Base-by-base conservation (phyloP, 2,329 filamentous ascomycete species). In the Colletotrichum zoysiae region DNA sequence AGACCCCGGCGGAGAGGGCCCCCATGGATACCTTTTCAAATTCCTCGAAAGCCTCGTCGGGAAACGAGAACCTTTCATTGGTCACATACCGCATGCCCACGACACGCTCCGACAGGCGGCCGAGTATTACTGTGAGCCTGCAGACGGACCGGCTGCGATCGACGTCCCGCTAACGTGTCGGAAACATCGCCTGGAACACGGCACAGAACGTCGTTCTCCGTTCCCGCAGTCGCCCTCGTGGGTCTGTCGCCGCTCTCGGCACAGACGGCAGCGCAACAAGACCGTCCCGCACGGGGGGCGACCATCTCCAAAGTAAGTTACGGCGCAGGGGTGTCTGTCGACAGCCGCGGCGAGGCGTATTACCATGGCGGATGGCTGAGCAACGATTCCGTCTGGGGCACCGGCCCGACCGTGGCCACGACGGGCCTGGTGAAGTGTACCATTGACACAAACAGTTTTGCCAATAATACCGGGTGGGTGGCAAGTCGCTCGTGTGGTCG, bases 291-390 rank as follows among this genome's bases (percentile, higher is more conserved):
- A 77, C 77, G 44, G 75, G 77, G 77, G 20, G 71, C 74, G 16
- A 20, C 51, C 12, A 82, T 89, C 58, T 78, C 82, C 56, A 80
- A 86, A 8, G 83, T 88, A 2, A 85, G 88, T 7, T 90, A 86
- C 71, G 90, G 89, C 14, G 88, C 88, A 18, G 87, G 88, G 16
- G 84, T 86, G 12, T 84, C 86, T 2, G 83, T 90, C 12, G 83
- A 89, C 5, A 83, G 85, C 48, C 82, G 85, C 2, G 89, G 87
- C 14, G 81, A 87, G 69, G 89, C 86, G 1, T 92, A 87, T 76
- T 90, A 91, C 76, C 87, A 89, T 73, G 90, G 90, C 55, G 90
- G 90, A 51, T 92, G 87, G 86, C 81, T 88, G 69, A 90, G 86
- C 74, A 88, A 88, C 74, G 78, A 79, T 57, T 88, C 88, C 1